A percentile compares a stretch with the other conserved stretches of the same genome.
Conservation (phyloP, 2,329 filamentous ascomycete species). For the Hypomyces perniciosus region DNA sequence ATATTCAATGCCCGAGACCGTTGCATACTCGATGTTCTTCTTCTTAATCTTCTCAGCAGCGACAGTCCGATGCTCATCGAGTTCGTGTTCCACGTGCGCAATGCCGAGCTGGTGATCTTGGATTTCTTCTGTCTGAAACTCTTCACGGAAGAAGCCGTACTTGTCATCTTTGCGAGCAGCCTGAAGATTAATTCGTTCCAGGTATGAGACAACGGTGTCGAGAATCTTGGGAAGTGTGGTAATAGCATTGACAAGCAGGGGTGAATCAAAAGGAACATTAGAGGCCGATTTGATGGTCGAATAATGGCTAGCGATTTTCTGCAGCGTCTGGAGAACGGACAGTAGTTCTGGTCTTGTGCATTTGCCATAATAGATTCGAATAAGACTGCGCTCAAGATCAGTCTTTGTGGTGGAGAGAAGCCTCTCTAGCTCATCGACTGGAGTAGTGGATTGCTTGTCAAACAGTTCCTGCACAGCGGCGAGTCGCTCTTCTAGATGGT, state of each 20-base stretch:
- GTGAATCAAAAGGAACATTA: constrained; percentile 67
- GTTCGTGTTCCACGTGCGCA: constrained; percentile 82
- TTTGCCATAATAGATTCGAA: constrained; percentile 96
- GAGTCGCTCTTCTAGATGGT: constrained; percentile 69
- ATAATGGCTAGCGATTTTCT: constrained; percentile 74
- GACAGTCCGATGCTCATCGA: constrained; percentile 66
- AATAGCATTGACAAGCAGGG: constrained; percentile 65
- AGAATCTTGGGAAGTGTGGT: constrained; percentile 70
- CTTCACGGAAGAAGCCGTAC: constrained; percentile 85
- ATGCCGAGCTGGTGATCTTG: constrained; percentile 86
- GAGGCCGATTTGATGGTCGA: constrained; percentile 56
- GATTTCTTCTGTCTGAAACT: constrained; percentile 83
- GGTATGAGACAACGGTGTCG: constrained; percentile 63
- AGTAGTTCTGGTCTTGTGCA: constrained; percentile 86
- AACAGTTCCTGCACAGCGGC: constrained; percentile 82
- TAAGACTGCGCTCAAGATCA: constrained; percentile 87
- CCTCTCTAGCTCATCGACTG: constrained; percentile 67
- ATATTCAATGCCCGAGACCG: constrained; percentile 86
- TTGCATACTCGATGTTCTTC: constrained; percentile 68
- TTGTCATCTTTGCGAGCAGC: constrained; percentile 86
- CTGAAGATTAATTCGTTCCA: constrained; percentile 78
- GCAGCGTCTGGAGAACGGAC: constrained; percentile 76
- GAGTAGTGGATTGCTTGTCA: constrained; percentile 56
- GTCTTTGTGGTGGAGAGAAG: constrained; percentile 66
- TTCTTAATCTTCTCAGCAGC: constrained; percentile 69